Percentiles rank a stretch among this genome's conserved stretches.
Evolutionary conservation across 805 yeast species (phyloP).

Genomic region (Kurtzmaniella cleridarum): DNA sequence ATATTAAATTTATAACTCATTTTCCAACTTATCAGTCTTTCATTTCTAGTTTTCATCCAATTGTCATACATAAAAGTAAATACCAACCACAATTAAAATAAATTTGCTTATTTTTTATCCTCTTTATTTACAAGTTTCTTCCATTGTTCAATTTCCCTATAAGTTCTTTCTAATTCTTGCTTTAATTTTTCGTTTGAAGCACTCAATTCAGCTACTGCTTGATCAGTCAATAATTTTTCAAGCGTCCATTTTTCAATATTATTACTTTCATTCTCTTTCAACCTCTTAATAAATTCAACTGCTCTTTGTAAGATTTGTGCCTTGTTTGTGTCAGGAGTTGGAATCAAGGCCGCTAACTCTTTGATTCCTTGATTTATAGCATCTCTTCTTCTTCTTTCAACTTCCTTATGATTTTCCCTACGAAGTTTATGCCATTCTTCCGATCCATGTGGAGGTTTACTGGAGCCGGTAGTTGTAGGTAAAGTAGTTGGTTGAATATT

Average conservation of each 20-base stretch:
- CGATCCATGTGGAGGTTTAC: conserved; percentile 64
- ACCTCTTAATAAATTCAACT: conserved; percentile 82
- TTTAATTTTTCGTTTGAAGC: conserved; percentile 84
- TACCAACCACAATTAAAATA: no score
- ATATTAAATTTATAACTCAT: no score
- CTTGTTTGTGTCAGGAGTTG: conserved; percentile 82
- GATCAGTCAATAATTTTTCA: conserved; percentile 88
- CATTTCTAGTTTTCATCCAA: no score
- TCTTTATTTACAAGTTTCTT: conserved; percentile 38
- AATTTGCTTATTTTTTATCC: conserved; percentile 18
- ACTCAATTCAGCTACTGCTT: conserved; percentile 79
- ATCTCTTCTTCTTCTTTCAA: conserved; percentile 88
- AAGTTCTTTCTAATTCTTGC: conserved; percentile 83
- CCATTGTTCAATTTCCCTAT: conserved; percentile 85
- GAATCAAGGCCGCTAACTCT: conserved; percentile 70
- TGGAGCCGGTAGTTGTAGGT: conserved; percentile 15
- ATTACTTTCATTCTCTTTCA: conserved; percentile 84
- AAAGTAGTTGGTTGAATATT: conserved; percentile 31
- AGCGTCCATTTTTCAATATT: conserved; percentile 93
- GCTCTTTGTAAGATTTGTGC: conserved; percentile 85
- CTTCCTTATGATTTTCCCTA: conserved; percentile 91
- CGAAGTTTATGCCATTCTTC: conserved; percentile 82
- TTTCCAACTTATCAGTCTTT: no score
- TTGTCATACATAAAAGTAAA: no score
- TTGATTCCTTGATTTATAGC: conserved; percentile 83